Evolutionary conservation across 2,329 filamentous ascomycete species (phyloP).

Genomic region (Botryotinia narcissicola): DNA sequence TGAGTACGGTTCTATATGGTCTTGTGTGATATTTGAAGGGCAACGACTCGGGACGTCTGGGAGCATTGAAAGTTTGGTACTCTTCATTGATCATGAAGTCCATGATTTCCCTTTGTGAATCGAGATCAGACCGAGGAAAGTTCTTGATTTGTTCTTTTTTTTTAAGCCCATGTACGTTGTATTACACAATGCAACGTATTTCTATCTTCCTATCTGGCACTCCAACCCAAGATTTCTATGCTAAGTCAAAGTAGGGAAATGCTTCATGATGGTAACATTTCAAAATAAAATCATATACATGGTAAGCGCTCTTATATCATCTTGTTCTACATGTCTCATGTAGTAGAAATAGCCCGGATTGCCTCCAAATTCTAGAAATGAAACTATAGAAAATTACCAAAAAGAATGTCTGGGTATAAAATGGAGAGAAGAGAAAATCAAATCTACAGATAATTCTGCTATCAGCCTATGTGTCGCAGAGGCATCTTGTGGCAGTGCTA

Average conservation of each 20-base stretch:
- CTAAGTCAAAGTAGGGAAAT: constrained; percentile 48
- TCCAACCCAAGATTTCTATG: neutral
- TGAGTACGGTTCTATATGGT: neutral
- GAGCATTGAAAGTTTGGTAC: neutral
- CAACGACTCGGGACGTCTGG: neutral
- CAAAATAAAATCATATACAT: constrained; percentile 22
- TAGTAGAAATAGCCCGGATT: constrained; percentile 70
- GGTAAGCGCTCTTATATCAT: neutral
- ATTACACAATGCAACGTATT: neutral
- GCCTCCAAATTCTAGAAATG: constrained; percentile 66
- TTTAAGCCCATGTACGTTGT: neutral
- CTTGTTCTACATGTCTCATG: constrained; percentile 8
- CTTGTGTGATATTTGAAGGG: neutral
- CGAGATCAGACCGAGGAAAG: neutral
- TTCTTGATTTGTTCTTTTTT: neutral
- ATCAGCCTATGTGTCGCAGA: constrained; percentile 56
- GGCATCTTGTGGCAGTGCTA: constrained; percentile 22
- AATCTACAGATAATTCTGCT: constrained; percentile 62
- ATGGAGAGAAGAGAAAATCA: constrained; percentile 64
- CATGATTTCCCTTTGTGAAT: neutral
- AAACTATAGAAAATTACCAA: constrained; percentile 64
- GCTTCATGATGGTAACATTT: constrained; percentile 41
- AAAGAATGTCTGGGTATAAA: constrained; percentile 56
- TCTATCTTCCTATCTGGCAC: neutral
- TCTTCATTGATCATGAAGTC: neutral